Evolutionary conservation across 352 stramenopile genomes (phyloP).

Genomic region (Globisporangium uncinulatum): DNA sequence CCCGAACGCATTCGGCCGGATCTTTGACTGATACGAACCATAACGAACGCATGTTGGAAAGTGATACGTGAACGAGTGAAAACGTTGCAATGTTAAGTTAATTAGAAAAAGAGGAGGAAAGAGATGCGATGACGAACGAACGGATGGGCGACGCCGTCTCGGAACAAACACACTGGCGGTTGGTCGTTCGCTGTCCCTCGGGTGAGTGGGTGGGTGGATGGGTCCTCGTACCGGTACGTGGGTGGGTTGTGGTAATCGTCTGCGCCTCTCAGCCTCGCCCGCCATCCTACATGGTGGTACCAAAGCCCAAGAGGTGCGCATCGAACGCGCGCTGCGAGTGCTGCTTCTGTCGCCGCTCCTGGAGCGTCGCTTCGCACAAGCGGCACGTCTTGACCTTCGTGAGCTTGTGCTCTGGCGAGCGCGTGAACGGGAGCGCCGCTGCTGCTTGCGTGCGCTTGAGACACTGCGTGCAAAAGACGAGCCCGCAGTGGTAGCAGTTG

Average conservation of each 20-base stretch:
- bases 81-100: no score
- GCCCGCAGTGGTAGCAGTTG: slow-evolving; percentile 82
- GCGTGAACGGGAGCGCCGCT: slow-evolving; percentile 52
- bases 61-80: no score
- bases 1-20: slow-evolving; percentile 34
- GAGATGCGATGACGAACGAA: no score
- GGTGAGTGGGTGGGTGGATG: no score
- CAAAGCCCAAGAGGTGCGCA: slow-evolving; percentile 50
- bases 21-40: slow-evolving; percentile 29
- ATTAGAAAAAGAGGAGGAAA: no score
- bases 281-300: slow-evolving; percentile 1
- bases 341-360: slow-evolving; percentile 52
- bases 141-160: no score
- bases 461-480: slow-evolving; percentile 68
- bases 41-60: no score
- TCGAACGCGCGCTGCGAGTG: slow-evolving; percentile 47
- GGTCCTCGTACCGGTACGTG: no score
- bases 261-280: no score
- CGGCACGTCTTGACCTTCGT: slow-evolving; percentile 57
- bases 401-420: slow-evolving; percentile 45
- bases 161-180: no score
- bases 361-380: slow-evolving; percentile 52
- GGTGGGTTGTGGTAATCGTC: no score
- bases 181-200: no score
- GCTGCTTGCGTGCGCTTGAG: slow-evolving; percentile 36